phyloP scores from a whole-genome alignment of 2,329 filamentous ascomycete genomes.

The Emergomyces orientalis region DNA sequence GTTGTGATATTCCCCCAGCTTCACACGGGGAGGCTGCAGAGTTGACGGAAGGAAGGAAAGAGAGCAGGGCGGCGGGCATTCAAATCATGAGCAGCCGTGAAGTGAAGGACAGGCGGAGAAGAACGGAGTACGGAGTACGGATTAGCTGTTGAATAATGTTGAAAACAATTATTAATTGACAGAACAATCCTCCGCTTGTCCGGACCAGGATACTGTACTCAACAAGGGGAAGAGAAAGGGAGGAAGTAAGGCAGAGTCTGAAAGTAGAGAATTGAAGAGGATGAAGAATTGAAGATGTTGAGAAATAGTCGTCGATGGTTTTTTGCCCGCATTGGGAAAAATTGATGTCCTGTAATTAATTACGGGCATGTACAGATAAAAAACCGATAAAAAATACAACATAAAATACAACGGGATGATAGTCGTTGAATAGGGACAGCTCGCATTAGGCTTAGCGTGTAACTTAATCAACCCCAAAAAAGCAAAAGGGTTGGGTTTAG shows the following conservation, averaged over 20 bases:
- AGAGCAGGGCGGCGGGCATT: background rate
- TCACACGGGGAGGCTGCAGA: background rate
- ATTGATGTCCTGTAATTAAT: background rate
- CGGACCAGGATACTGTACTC: background rate
- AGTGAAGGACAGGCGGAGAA: too few relatives aligned
- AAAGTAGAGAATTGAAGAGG: background rate
- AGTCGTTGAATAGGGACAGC: constrained; percentile 25
- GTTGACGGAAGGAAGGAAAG: background rate
- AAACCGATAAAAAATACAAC: background rate
- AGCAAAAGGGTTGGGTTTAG: constrained; percentile 30
- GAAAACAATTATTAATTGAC: background rate
- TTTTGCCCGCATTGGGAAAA: background rate
- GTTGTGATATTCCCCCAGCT: background rate
- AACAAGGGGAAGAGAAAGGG: background rate
- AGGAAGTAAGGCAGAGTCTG: background rate
- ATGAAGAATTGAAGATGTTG: background rate
- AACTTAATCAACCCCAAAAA: constrained; percentile 24
- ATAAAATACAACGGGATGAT: background rate
- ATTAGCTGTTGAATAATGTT: background rate
- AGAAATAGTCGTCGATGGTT: background rate
- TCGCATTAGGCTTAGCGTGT: constrained; percentile 28
- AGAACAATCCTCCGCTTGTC: background rate
- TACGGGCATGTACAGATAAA: background rate
- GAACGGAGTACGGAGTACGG: too few relatives aligned
- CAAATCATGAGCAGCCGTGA: background rate